Evolutionary conservation across 2,329 filamentous ascomycete species (phyloP).

Genomic region (Colletotrichum lindemuthianum): DNA sequence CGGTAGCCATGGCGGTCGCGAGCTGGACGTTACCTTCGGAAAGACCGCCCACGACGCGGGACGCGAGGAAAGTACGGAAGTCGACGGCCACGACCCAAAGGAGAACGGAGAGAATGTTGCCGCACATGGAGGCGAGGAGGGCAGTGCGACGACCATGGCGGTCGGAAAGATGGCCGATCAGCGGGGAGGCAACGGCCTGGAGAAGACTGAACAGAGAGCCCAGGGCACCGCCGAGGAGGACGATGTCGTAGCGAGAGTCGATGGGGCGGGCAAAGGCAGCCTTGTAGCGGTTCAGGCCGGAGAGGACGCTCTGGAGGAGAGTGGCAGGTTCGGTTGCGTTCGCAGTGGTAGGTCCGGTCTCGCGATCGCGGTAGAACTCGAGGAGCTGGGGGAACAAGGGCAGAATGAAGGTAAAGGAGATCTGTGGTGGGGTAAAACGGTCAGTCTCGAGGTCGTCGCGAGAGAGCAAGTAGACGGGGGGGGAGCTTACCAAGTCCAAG

Average conservation of each 20-base stretch:
- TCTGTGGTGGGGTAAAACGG: constrained; percentile 59
- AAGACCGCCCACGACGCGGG: constrained; percentile 88
- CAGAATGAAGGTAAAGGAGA: constrained; percentile 98
- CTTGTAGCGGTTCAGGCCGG: constrained; percentile 93
- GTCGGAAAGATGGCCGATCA: constrained; percentile 91
- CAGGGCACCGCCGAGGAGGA: constrained; percentile 90
- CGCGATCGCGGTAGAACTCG: constrained; percentile 92
- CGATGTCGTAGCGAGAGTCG: constrained; percentile 96
- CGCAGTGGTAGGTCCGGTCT: constrained; percentile 62
- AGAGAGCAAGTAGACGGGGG: constrained; percentile 10
- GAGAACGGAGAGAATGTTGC: constrained; percentile 92
- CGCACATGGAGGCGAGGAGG: constrained; percentile 88
- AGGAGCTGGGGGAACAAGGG: constrained; percentile 95
- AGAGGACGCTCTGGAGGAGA: constrained; percentile 81
- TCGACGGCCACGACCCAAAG: constrained; percentile 94
- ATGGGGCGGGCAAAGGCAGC: constrained; percentile 91
- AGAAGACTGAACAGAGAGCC: constrained; percentile 94
- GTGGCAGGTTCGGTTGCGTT: constrained; percentile 63
- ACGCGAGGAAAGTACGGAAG: constrained; percentile 96
- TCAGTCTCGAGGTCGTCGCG: constrained; percentile 6
- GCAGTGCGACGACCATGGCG: constrained; percentile 87
- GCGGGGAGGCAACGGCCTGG: constrained; percentile 89
- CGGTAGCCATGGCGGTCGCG: constrained; percentile 94
- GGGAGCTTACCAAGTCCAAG: constrained; percentile 79
- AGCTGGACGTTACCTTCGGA: constrained; percentile 98